Evolutionary conservation across 176 grass and related monocot genomes (phyloP), one percentile per base, ranked within the genome.

Genomic region (Rhynchospora tenuis): DNA sequence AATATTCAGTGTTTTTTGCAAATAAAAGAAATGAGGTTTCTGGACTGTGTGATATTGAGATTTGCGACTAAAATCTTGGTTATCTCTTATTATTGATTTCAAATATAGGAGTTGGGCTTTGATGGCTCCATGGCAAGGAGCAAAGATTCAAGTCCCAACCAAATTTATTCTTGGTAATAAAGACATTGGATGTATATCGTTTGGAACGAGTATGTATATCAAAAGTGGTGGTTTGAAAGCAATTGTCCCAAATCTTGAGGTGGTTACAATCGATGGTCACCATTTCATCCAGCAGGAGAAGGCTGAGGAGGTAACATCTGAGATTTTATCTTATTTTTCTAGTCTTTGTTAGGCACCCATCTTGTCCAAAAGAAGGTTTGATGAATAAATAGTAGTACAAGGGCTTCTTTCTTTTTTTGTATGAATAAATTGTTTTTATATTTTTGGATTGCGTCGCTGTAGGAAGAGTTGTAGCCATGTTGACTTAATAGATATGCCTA

Each of bases 211-310:
- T 55, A 33, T 62, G 9, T 86, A 90, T 31, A 28, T 92, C 76
- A 86, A 85, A 65, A 84, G 86, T 1, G 90, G 83, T 0, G 86
- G 4, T 48, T 75, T 94, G 2, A 91, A 90, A 62, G 60, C 52
- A 29, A 52, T 13, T 38, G 81, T 94, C 57, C 88, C 88, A 33
- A 56, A 92, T 69, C 58, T 92, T 55, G 86, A 87, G 70, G 47
- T 88, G 44, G 61, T 55, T n/a, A 50, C 83, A 73, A 80, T 94
- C 6, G 81, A 94, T 17, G 86, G 92, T 4, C 84, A 85, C 83
- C 90, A 94, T 85, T 92, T 76, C 47, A 9, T 94, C 81, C 90
- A 90, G 68, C 88, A 92, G 80, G 92, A 94, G 77, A 48, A 94
- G 42, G 88, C 92, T 0, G 42, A 90, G 16, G 86, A 64, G 24